These are phyloP conservation scores for Coniochaeta sp. DNA, from an alignment of 2,329 filamentous ascomycete genomes.

Conservation along the genomic window DNA sequence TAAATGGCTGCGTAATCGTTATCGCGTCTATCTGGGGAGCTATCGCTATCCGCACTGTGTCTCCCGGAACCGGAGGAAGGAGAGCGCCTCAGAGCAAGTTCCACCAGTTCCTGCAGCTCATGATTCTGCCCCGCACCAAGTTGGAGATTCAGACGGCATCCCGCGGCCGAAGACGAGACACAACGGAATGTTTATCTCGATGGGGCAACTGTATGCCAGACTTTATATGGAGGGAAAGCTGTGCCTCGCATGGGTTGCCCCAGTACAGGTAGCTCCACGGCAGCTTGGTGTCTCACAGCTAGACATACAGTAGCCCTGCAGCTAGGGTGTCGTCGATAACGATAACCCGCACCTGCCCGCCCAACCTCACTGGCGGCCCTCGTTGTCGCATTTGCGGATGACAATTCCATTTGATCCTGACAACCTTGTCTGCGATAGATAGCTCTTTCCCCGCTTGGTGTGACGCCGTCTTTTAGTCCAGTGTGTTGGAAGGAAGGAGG, in stretches of 20 bases:
- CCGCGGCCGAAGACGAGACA: not conserved
- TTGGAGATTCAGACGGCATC: not conserved
- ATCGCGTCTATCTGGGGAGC: too few species aligned
- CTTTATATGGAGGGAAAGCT: too few species aligned
- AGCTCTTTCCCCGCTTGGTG: slow-evolving; percentile 7
- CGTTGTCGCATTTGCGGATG: too few species aligned
- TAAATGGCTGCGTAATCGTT: not conserved
- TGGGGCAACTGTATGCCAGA: not conserved
- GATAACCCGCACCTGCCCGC: too few species aligned
- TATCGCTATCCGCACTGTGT: not conserved
- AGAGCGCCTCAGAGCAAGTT: not conserved
- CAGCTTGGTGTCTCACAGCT: too few species aligned
- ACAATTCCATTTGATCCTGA: too few species aligned
- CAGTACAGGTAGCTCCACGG: not conserved
- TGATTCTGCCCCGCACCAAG: not conserved
- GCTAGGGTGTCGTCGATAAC: not conserved
- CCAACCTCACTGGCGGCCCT: too few species aligned
- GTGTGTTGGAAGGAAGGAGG: slow-evolving; percentile 7
- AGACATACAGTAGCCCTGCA: not conserved
- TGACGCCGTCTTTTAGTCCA: slow-evolving; percentile 6
- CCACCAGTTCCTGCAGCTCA: too few species aligned
- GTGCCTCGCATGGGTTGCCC: too few species aligned
- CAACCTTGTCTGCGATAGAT: not conserved
- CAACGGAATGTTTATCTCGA: not conserved
- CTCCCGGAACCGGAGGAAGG: not conserved